Evolutionary conservation across 225 moss, liverwort and hornwort species (phyloP).

Genomic region (Marchantia polymorpha): DNA sequence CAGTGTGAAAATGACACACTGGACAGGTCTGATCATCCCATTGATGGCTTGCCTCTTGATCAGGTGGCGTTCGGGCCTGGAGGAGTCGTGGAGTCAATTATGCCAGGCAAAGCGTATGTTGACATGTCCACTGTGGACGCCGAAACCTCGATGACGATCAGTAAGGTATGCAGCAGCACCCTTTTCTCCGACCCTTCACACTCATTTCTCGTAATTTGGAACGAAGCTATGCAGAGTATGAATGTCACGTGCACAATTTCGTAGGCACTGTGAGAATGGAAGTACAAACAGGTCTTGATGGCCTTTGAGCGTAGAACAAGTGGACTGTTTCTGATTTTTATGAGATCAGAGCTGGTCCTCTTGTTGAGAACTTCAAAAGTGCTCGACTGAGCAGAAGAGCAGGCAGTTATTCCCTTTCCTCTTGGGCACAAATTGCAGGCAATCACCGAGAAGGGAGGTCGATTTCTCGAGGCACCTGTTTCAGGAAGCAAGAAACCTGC

Average conservation of each 20-base stretch:
- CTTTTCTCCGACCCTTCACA: neutral
- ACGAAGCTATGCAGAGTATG: neutral
- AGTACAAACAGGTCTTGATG: no score
- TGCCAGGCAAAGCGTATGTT: constrained; percentile 77
- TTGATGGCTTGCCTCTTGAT: neutral
- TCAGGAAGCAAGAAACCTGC: constrained; percentile 96
- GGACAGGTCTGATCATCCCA: neutral
- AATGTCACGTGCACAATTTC: neutral
- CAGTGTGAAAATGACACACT: neutral
- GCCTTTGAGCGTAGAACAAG: no score
- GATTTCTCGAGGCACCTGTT: constrained; percentile 88
- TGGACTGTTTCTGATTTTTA: no score
- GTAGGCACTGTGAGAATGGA: no score
- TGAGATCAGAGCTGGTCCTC: no score
- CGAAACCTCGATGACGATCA: constrained; percentile 61
- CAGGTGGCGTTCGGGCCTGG: constrained; percentile 73
- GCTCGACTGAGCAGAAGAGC: no score
- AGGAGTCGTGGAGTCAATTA: constrained; percentile 67
- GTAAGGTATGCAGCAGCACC: constrained; percentile 44
- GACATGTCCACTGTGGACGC: constrained; percentile 97
- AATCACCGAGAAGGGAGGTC: constrained; percentile 66
- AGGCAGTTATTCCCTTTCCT: no score
- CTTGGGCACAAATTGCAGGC: constrained; percentile 45
- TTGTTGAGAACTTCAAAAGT: no score
- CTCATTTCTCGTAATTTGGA: neutral